phyloP scores from a whole-genome alignment of 2,329 filamentous ascomycete species.

The Xylogone sp. region DNA sequence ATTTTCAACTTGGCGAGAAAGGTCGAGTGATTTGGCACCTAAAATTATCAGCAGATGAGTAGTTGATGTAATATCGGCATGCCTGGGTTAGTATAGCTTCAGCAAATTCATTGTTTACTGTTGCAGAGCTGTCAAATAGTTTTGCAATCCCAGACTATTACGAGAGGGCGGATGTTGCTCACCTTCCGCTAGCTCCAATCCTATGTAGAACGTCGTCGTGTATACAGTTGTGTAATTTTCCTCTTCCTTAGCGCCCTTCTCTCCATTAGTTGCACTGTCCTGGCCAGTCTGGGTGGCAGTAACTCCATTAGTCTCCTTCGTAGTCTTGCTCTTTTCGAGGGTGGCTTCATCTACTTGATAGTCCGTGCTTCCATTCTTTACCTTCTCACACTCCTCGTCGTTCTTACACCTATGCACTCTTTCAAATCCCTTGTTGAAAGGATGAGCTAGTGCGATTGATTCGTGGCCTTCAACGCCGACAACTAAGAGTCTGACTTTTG shows the following conservation, averaged over 20 bases:
- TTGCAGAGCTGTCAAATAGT: neutral
- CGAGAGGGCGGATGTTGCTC: conserved; percentile 29
- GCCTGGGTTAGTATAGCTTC: conserved; percentile 3
- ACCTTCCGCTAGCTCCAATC: conserved; percentile 76
- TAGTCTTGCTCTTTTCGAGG: conserved; percentile 27
- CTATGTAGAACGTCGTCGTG: conserved; percentile 93
- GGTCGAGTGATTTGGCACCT: conserved; percentile 69
- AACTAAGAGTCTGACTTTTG: conserved; percentile 84
- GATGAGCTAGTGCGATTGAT: conserved; percentile 78
- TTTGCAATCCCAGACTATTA: conserved; percentile 12
- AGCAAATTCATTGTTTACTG: neutral
- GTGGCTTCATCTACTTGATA: conserved; percentile 45
- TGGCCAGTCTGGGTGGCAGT: conserved; percentile 32
- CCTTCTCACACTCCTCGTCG: conserved; percentile 57
- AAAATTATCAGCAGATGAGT: conserved; percentile 31
- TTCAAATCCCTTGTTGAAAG: conserved; percentile 91
- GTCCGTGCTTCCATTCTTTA: conserved; percentile 57
- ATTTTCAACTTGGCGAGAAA: conserved; percentile 76
- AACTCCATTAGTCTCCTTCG: conserved; percentile 31
- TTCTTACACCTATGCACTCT: conserved; percentile 68
- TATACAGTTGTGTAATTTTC: conserved; percentile 49
- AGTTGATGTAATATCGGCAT: neutral
- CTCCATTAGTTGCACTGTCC: conserved; percentile 20
- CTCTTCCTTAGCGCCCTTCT: conserved; percentile 32
- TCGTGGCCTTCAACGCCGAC: conserved; percentile 76